phyloP scores from a whole-genome alignment of 805 yeast genomes.

The Lachancea mirantina region DNA sequence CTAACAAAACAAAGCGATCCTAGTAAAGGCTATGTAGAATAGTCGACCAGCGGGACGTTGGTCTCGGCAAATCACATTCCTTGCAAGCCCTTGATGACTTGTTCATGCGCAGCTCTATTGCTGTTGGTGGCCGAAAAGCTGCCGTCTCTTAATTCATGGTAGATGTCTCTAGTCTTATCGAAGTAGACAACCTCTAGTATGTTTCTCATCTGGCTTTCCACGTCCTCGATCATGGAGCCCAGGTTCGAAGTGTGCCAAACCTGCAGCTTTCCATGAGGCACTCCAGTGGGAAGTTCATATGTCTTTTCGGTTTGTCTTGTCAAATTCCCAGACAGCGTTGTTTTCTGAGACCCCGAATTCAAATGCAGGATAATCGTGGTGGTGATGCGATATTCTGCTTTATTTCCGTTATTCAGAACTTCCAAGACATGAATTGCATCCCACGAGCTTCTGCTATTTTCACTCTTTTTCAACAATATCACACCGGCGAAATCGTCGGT shows the following conservation, averaged over 20 bases:
- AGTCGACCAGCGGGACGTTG: too few relatives aligned
- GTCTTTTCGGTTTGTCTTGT: slow-evolving; percentile 73
- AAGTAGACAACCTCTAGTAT: slow-evolving; percentile 89
- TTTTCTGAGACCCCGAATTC: slow-evolving; percentile 28
- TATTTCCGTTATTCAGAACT: slow-evolving; percentile 35
- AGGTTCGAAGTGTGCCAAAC: slow-evolving; percentile 65
- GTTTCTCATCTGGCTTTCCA: slow-evolving; percentile 80
- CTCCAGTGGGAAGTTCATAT: slow-evolving; percentile 33
- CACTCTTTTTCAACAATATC: slow-evolving; percentile 64
- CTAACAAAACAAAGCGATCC: too few relatives aligned
- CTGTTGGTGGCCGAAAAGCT: slow-evolving; percentile 15
- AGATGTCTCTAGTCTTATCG: slow-evolving; percentile 86
- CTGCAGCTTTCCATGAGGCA: background rate
- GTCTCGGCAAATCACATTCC: slow-evolving; percentile 14
- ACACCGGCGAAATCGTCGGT: slow-evolving; percentile 75
- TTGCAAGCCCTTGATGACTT: slow-evolving; percentile 33
- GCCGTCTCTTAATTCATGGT: slow-evolving; percentile 55
- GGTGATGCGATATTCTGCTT: slow-evolving; percentile 62
- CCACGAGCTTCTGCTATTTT: slow-evolving; percentile 55
- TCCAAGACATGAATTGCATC: slow-evolving; percentile 93
- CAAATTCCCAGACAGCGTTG: slow-evolving; percentile 69
- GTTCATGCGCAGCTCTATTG: slow-evolving; percentile 29
- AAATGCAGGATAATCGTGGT: slow-evolving; percentile 82
- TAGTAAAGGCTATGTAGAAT: too few relatives aligned
- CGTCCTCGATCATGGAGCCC: slow-evolving; percentile 80